A percentile compares a stretch with the other conserved stretches of the same genome.
These are phyloP conservation scores for Ophiostoma tasmaniense DNA, from an alignment of 2,329 filamentous ascomycete species.

Conservation along the genomic window DNA sequence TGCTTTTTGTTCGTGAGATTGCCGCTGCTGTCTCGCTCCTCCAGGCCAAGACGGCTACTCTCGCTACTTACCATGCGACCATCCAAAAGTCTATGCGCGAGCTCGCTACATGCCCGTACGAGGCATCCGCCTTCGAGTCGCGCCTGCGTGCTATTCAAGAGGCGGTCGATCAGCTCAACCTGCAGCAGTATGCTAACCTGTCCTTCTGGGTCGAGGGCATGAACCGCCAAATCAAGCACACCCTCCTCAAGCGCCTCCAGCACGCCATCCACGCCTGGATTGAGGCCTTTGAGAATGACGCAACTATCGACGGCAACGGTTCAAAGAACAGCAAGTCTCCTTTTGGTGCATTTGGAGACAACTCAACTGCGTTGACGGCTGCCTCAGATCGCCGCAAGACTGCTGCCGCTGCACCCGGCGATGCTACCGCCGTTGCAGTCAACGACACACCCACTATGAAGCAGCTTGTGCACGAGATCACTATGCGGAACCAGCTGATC, in stretches of 20 bases:
- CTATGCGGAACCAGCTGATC: slow-evolving; percentile 96
- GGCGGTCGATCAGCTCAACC: slow-evolving; percentile 88
- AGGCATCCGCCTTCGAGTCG: slow-evolving; percentile 66
- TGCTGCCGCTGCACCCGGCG: slow-evolving; percentile 28
- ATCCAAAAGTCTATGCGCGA: slow-evolving; percentile 75
- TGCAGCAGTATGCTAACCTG: slow-evolving; percentile 93
- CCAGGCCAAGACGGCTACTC: slow-evolving; percentile 74
- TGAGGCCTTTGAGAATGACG: slow-evolving; percentile 64
- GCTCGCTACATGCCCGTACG: slow-evolving; percentile 76
- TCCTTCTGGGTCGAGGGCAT: slow-evolving; percentile 80
- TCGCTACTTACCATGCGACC: slow-evolving; percentile 71
- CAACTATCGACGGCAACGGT: slow-evolving; percentile 35
- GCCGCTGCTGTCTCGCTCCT: slow-evolving; percentile 78
- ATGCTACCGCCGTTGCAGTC: slow-evolving; percentile 17
- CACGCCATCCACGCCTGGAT: slow-evolving; percentile 84
- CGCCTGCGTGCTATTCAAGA: slow-evolving; percentile 81
- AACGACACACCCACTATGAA: slow-evolving; percentile 57
- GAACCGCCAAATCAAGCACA: slow-evolving; percentile 75
- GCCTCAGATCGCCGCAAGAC: slow-evolving; percentile 29
- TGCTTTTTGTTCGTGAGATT: slow-evolving; percentile 93
- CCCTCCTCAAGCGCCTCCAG: slow-evolving; percentile 73
- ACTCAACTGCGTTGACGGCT: background rate
- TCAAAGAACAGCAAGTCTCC: slow-evolving; percentile 14
- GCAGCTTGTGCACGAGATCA: slow-evolving; percentile 78
- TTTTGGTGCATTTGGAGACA: slow-evolving; percentile 13